phyloP scores from a whole-genome alignment of 2,329 filamentous ascomycete genomes.

The Diaporthe ilicicola region DNA sequence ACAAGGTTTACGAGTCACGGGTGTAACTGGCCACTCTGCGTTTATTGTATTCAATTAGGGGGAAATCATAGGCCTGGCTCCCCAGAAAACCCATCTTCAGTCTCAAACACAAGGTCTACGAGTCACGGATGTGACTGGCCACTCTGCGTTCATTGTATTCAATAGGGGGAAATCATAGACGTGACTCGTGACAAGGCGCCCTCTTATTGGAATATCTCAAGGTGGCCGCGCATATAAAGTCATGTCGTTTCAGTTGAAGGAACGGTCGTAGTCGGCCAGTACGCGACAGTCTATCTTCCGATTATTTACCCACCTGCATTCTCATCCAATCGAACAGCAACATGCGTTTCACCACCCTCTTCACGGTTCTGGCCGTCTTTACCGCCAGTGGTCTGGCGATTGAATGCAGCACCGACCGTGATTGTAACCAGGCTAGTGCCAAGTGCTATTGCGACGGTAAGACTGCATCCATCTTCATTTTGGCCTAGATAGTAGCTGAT shows the following conservation, averaged over 20 bases:
- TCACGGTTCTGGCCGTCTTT: neutral
- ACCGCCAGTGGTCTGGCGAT: neutral
- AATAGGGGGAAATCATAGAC: neutral
- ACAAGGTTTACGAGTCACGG: neutral
- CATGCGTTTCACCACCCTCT: neutral
- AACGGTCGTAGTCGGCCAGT: neutral
- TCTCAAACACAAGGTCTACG: neutral
- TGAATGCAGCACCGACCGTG: neutral
- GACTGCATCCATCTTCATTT: neutral
- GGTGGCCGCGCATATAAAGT: neutral
- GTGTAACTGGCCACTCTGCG: neutral
- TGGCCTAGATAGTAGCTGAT: neutral
- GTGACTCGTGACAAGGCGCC: neutral
- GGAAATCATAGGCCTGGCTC: neutral
- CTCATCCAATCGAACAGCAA: neutral
- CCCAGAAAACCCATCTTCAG: neutral
- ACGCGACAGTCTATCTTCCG: neutral
- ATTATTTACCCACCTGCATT: neutral
- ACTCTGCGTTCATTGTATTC: neutral
- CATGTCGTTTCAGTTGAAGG: neutral
- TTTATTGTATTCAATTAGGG: neutral
- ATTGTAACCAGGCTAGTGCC: neutral
- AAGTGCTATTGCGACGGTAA: neutral
- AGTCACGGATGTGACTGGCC: neutral
- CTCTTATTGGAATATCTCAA: neutral